phyloP scores from a whole-genome alignment of 169 alveolate genomes.

The Eimeria maxima region DNA sequence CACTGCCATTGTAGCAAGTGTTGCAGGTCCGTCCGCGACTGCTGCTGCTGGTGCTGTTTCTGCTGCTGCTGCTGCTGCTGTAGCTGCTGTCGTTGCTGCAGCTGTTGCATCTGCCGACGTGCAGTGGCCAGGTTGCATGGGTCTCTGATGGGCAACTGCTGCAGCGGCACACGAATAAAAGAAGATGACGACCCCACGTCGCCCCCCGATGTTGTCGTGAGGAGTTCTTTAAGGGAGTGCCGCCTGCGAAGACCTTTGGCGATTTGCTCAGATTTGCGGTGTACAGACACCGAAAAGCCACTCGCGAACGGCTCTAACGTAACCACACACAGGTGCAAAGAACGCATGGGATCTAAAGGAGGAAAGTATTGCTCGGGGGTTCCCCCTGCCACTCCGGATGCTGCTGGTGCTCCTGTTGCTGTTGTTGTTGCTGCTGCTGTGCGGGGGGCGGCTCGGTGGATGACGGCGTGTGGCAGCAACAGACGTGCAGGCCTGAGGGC shows the following conservation, averaged over 20 bases:
- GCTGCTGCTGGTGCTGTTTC: slow-evolving; percentile 24
- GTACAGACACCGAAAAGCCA: slow-evolving; percentile 44
- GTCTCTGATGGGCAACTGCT: slow-evolving; percentile 21
- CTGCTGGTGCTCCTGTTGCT: slow-evolving; percentile 38
- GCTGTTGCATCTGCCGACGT: background rate
- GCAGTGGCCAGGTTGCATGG: slow-evolving; percentile 13
- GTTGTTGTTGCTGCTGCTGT: slow-evolving; percentile 21
- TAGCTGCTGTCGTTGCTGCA: background rate
- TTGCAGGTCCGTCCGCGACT: slow-evolving; percentile 30
- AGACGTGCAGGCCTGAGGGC: slow-evolving; percentile 27
- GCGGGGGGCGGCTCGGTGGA: slow-evolving; percentile 9
- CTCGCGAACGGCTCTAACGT: slow-evolving; percentile 53
- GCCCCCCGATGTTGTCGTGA: background rate
- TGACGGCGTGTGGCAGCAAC: slow-evolving; percentile 43
- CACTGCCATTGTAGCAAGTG: slow-evolving; percentile 69
- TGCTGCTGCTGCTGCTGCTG: slow-evolving; percentile 43
- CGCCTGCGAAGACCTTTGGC: slow-evolving; percentile 7
- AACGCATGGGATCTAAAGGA: slow-evolving; percentile 9
- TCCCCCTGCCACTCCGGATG: background rate
- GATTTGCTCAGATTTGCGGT: slow-evolving; percentile 37
- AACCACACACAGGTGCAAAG: slow-evolving; percentile 20
- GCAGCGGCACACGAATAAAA: slow-evolving; percentile 21
- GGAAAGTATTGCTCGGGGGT: background rate
- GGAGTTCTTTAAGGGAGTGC: slow-evolving; percentile 23
- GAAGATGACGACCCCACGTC: background rate